A percentile compares a stretch with the other conserved stretches of the same genome.
Conservation (phyloP, 2,329 filamentous ascomycete species). For the Clonostachys chloroleuca region DNA sequence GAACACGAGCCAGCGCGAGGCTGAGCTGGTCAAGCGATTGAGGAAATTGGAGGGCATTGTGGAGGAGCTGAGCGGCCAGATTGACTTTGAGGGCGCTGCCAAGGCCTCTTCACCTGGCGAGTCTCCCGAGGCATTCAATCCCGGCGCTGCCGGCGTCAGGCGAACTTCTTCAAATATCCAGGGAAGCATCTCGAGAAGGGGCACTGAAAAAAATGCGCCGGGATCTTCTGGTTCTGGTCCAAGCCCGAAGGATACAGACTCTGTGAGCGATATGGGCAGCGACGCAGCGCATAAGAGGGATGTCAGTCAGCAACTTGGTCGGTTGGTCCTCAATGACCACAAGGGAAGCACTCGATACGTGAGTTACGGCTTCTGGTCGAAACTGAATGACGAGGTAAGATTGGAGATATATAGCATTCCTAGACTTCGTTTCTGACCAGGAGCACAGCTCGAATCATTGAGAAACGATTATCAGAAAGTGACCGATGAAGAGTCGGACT, state of each 20-base stretch:
- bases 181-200: background rate
- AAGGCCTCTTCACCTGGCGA: slow-evolving; percentile 15
- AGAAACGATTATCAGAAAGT: slow-evolving; percentile 44
- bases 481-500: slow-evolving; percentile 36
- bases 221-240: slow-evolving; percentile 4
- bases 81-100: slow-evolving; percentile 44
- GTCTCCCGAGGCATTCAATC: slow-evolving; percentile 19
- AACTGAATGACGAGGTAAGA: slow-evolving; percentile 66
- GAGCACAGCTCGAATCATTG: slow-evolving; percentile 28
- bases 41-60: slow-evolving; percentile 74
- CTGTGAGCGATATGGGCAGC: slow-evolving; percentile 22
- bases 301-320: slow-evolving; percentile 50
- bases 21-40: slow-evolving; percentile 68
- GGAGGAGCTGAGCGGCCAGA: slow-evolving; percentile 61
- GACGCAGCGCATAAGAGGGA: slow-evolving; percentile 18
- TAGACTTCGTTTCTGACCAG: background rate
- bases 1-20: slow-evolving; percentile 56
- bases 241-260: slow-evolving; percentile 16
- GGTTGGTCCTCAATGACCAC: slow-evolving; percentile 65
- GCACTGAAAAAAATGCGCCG: background rate
- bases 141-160: background rate
- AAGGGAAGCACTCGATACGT: slow-evolving; percentile 68
- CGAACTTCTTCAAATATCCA: background rate
- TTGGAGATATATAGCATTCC: background rate
- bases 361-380: slow-evolving; percentile 74